Percentiles rank a stretch among this genome's conserved stretches.
Evolutionary conservation across 2,329 filamentous ascomycete genomes (phyloP).

Genomic region (Neonectria neomacrospora): DNA sequence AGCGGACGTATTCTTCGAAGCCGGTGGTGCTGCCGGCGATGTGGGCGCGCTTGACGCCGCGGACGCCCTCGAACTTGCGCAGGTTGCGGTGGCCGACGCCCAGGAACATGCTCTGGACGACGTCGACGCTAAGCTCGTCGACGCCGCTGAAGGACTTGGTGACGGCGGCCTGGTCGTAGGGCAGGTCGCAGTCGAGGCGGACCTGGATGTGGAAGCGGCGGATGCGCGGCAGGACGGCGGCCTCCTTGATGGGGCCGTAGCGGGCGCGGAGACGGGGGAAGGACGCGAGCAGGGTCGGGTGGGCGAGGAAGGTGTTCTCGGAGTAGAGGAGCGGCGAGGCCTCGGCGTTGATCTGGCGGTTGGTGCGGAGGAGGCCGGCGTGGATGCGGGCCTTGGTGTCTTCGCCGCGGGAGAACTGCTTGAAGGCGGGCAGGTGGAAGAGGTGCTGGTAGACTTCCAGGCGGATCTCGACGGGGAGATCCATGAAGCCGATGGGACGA

Average conservation of each 20-base stretch:
- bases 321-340: slow-evolving; percentile 55
- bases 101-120: slow-evolving; percentile 53
- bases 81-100: slow-evolving; percentile 53
- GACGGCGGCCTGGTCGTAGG: slow-evolving; percentile 46
- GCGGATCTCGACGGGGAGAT: slow-evolving; percentile 58
- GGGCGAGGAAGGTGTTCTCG: slow-evolving; percentile 57
- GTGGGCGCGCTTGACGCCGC: slow-evolving; percentile 51
- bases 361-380: slow-evolving; percentile 54
- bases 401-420: slow-evolving; percentile 34
- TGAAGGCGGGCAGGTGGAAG: slow-evolving; percentile 50
- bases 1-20: slow-evolving; percentile 55
- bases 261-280: slow-evolving; percentile 54
- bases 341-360: slow-evolving; percentile 55
- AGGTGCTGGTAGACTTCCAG: slow-evolving; percentile 59
- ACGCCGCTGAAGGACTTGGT: slow-evolving; percentile 50
- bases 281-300: slow-evolving; percentile 53
- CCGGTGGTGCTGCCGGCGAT: slow-evolving; percentile 54
- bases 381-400: slow-evolving; percentile 41
- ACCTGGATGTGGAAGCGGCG: slow-evolving; percentile 53
- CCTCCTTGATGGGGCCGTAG: slow-evolving; percentile 47
- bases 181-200: slow-evolving; percentile 54
- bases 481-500: slow-evolving; percentile 48
- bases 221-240: slow-evolving; percentile 48
- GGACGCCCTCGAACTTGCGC: slow-evolving; percentile 55
- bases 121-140: slow-evolving; percentile 54